phyloP scores from a whole-genome alignment of 2,329 filamentous ascomycete genomes.

The Aspergillaceae sp. region DNA sequence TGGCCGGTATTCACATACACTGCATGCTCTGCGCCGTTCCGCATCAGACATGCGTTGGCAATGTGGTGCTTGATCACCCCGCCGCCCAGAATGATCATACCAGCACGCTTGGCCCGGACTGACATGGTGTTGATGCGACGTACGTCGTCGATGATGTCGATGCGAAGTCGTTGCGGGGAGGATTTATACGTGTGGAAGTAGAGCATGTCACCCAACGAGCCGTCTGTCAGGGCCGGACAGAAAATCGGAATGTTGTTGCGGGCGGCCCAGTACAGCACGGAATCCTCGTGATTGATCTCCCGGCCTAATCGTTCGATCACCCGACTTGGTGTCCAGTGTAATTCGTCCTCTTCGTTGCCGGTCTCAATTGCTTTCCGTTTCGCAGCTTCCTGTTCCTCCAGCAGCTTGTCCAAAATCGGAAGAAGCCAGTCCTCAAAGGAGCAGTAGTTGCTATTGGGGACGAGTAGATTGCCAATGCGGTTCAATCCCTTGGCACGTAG shows the following conservation, averaged over 20 bases:
- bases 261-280: slow-evolving; percentile 95
- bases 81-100: slow-evolving; percentile 92
- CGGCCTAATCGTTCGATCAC: slow-evolving; percentile 82
- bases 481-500: slow-evolving; percentile 83
- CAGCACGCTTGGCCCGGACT: slow-evolving; percentile 74
- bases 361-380: slow-evolving; percentile 45
- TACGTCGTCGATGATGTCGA: slow-evolving; percentile 93
- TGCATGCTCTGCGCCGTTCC: slow-evolving; percentile 91
- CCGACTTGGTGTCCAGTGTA: slow-evolving; percentile 90
- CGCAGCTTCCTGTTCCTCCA: slow-evolving; percentile 81
- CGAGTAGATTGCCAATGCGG: slow-evolving; percentile 88
- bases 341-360: slow-evolving; percentile 50
- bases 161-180: slow-evolving; percentile 68
- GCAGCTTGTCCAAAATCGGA: slow-evolving; percentile 88
- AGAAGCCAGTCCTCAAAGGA: slow-evolving; percentile 96
- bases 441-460: slow-evolving; percentile 96
- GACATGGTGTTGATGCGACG: slow-evolving; percentile 86
- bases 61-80: slow-evolving; percentile 98
- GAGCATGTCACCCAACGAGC: slow-evolving; percentile 92
- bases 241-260: slow-evolving; percentile 97
- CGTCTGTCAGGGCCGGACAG: slow-evolving; percentile 91
- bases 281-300: slow-evolving; percentile 87
- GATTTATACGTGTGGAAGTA: slow-evolving; percentile 97
- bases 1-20: slow-evolving; percentile 97
- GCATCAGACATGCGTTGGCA: slow-evolving; percentile 93